Evolutionary conservation across 495 filamentous ascomycete species (phyloP).

Genomic region (Evansstolkia leycettana): DNA sequence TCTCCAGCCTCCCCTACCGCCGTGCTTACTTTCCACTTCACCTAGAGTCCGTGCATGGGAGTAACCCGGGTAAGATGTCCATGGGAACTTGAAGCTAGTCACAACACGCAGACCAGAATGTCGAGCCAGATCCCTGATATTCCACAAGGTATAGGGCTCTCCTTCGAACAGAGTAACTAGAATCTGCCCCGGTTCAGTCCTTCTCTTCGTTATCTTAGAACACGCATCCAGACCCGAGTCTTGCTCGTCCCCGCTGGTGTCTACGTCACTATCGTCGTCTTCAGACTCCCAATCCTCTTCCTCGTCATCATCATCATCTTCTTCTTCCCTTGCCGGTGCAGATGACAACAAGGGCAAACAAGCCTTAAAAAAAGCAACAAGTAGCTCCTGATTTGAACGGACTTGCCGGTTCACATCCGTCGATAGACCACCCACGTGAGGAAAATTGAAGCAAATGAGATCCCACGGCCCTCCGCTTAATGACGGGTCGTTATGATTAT

Average conservation of each 20-base stretch:
- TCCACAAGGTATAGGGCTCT: conserved; percentile 91
- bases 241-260: conserved; percentile 2
- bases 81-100: conserved; percentile 66
- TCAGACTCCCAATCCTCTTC: conserved; percentile 10
- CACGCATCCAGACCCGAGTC: conserved; percentile 6
- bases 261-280: conserved; percentile 7
- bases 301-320: conserved; percentile 16
- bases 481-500: conserved; percentile 1
- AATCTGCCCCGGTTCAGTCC: conserved; percentile 46
- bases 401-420: conserved; percentile 94
- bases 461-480: conserved; percentile 44
- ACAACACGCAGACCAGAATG: conserved; percentile 65
- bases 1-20: conserved; percentile 53
- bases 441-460: conserved; percentile 86
- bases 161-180: conserved; percentile 85
- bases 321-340: conserved; percentile 17
- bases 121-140: conserved; percentile 72
- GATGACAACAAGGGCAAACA: conserved; percentile 37
- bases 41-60: conserved; percentile 80
- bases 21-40: conserved; percentile 48
- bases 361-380: conserved; percentile 69
- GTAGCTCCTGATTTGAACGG: conserved; percentile 77
- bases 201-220: conserved; percentile 4
- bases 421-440: conserved; percentile 81
- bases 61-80: conserved; percentile 69